Conservation (phyloP, 2,329 filamentous ascomycete genomes). For the Thielaviopsis euricoi region DNA sequence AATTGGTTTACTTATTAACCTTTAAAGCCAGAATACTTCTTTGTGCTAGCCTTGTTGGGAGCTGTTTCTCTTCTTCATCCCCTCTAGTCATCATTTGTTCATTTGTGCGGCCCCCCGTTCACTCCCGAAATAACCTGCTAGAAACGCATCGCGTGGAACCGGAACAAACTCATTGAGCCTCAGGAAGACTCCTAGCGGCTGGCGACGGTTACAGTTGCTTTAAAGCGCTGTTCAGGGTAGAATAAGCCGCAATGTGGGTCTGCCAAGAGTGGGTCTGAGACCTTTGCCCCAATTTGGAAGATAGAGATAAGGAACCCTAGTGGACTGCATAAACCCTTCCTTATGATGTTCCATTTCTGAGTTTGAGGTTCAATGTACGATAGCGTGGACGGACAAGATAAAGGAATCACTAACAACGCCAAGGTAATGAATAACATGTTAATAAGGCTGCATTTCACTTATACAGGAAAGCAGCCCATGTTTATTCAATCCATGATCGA, state of each 20-base stretch:
- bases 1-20: background rate
- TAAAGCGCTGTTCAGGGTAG: background rate
- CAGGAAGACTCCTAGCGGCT: slow-evolving; percentile 2
- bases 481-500: too few species aligned
- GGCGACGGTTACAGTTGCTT: slow-evolving; percentile 9
- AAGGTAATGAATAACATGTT: too few species aligned
- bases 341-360: too few species aligned
- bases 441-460: too few species aligned
- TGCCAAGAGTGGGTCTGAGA: background rate
- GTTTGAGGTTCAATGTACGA: too few species aligned
- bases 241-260: slow-evolving; percentile 10
- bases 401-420: too few species aligned
- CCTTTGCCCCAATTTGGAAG: background rate
- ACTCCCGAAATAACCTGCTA: slow-evolving; percentile 1
- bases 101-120: background rate
- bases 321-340: background rate
- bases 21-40: background rate
- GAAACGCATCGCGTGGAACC: slow-evolving; percentile 7
- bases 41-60: background rate
- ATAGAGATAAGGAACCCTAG: background rate
- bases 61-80: background rate
- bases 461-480: too few species aligned
- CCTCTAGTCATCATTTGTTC: background rate
- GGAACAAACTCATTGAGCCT: slow-evolving; percentile 2
- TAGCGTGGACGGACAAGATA: too few species aligned